These are phyloP conservation scores for Fragaria ananassa DNA, from an alignment of 306 rosid species.

Conservation along the genomic window DNA sequence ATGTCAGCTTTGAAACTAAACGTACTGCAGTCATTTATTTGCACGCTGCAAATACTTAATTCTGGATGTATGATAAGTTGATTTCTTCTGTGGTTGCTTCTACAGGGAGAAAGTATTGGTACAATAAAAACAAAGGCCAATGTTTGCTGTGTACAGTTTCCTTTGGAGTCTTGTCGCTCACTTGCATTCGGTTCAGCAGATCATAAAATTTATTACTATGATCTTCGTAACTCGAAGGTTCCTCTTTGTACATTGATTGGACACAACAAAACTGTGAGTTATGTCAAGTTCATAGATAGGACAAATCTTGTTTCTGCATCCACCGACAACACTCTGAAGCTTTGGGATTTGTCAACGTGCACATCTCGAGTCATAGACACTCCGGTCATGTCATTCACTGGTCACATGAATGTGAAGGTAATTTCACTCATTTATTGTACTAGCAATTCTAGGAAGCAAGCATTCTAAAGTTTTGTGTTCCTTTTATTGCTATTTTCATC, in stretches of 20 bases:
- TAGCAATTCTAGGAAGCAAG: not conserved
- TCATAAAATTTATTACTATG: conserved; percentile 84
- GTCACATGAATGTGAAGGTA: conserved; percentile 95
- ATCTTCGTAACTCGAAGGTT: conserved; percentile 65
- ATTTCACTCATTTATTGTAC: conserved; percentile 11
- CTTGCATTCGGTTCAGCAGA: conserved; percentile 98
- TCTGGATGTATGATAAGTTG: conserved; percentile 71
- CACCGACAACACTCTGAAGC: conserved; percentile 89
- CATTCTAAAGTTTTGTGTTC: not conserved
- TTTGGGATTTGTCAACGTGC: conserved; percentile 87
- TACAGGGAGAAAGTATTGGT: conserved; percentile 91
- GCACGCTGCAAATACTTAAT: conserved; percentile 46
- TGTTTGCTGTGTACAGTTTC: conserved; percentile 95
- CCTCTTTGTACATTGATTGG: conserved; percentile 86
- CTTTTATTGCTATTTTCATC: not conserved
- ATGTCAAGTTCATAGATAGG: conserved; percentile 72
- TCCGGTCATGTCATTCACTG: conserved; percentile 74
- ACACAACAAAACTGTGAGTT: conserved; percentile 90
- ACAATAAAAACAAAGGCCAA: conserved; percentile 94
- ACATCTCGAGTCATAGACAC: conserved; percentile 76
- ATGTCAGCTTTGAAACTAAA: conserved; percentile 96
- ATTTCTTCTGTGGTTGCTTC: conserved; percentile 71
- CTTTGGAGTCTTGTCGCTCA: conserved; percentile 68
- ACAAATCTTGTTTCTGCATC: conserved; percentile 77
- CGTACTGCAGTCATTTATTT: conserved; percentile 82